These are phyloP conservation scores for Backusella circina DNA, from an alignment of 192 early-diverging fungal genomes.

Conservation along the genomic window DNA sequence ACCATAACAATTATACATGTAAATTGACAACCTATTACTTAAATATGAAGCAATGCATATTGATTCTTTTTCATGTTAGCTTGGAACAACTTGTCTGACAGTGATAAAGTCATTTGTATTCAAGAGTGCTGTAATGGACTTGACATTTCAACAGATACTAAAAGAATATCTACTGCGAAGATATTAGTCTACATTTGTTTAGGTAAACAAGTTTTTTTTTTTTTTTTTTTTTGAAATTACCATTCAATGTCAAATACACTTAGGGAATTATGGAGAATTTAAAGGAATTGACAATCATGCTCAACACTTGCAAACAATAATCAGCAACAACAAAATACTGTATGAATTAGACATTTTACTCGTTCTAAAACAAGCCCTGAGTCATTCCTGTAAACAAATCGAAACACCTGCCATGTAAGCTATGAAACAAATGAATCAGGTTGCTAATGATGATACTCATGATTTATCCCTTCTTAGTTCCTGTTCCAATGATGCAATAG, in stretches of 20 bases:
- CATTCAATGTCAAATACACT: no score
- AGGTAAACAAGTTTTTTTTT: conserved; percentile 53
- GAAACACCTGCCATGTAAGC: conserved; percentile 34
- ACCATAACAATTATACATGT: conserved; percentile 35
- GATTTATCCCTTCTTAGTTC: not conserved
- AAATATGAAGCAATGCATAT: not conserved
- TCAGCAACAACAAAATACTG: conserved; percentile 49
- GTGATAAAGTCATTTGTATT: conserved; percentile 43
- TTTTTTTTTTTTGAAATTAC: no score
- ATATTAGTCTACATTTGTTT: conserved; percentile 64
- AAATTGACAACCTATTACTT: conserved; percentile 5
- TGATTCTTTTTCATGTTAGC: conserved; percentile 14
- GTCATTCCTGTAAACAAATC: conserved; percentile 50
- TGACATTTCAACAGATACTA: conserved; percentile 45
- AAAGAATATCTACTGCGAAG: conserved; percentile 48
- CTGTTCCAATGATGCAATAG: not conserved
- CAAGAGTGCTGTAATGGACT: conserved; percentile 55
- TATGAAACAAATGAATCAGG: not conserved
- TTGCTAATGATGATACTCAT: not conserved
- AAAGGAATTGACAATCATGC: not conserved
- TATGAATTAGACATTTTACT: conserved; percentile 55
- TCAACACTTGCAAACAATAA: not conserved
- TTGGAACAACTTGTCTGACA: conserved; percentile 38
- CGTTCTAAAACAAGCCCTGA: conserved; percentile 51
- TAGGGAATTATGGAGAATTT: conserved; percentile 8